A percentile compares a stretch with the other conserved stretches of the same genome.
Evolutionary conservation across 2,329 filamentous ascomycete species (phyloP).

Genomic region (Penicillium frequentans): DNA sequence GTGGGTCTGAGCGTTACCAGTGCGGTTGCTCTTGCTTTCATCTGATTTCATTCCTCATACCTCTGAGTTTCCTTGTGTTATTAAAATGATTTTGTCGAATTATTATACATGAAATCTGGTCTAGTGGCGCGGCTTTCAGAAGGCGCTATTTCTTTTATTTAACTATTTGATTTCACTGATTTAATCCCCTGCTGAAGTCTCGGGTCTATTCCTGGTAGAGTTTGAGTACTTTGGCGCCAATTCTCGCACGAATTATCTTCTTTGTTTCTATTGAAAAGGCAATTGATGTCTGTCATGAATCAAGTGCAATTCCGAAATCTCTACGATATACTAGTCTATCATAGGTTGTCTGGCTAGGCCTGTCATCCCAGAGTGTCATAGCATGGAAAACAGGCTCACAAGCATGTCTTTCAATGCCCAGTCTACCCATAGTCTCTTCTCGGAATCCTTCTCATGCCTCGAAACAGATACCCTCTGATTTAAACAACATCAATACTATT

Average conservation of each 20-base stretch:
- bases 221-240: not conserved
- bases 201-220: not conserved
- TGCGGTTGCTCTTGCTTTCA: conserved; percentile 50
- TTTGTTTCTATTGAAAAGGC: not conserved
- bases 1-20: conserved; percentile 56
- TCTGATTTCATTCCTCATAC: conserved; percentile 38
- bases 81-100: conserved; percentile 29
- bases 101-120: conserved; percentile 23
- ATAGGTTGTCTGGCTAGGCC: not conserved
- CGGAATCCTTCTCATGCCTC: not conserved
- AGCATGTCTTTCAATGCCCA: not conserved
- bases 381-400: not conserved
- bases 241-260: not conserved
- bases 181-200: not conserved
- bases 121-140: conserved; percentile 19
- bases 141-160: conserved; percentile 17
- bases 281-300: conserved; percentile 6
- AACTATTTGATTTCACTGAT: conserved; percentile 5
- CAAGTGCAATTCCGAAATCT: conserved; percentile 5
- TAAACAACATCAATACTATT: not conserved
- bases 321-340: not conserved
- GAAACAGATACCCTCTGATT: not conserved
- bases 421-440: not conserved
- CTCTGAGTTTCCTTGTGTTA: conserved; percentile 30
- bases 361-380: not conserved